Percentiles rank a stretch among this genome's conserved stretches.
These are phyloP conservation scores for Triticum monococcum DNA, from an alignment of 176 grass and related monocot genomes.

Conservation along the genomic window DNA sequence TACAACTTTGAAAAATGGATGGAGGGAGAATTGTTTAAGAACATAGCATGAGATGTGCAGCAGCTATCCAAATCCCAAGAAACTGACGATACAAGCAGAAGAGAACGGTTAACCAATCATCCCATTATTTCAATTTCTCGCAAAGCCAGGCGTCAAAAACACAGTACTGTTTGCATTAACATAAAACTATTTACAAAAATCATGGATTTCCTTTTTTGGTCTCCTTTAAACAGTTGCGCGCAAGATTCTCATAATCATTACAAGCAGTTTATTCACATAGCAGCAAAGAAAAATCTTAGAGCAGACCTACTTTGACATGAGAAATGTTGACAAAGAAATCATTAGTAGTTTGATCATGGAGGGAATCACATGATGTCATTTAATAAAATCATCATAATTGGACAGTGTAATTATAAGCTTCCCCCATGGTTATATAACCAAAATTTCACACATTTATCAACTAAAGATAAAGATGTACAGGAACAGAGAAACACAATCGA, in stretches of 20 bases:
- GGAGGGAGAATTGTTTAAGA: not conserved
- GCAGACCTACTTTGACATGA: not conserved
- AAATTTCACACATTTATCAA: too few species aligned
- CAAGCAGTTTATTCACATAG: not conserved
- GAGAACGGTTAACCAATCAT: not conserved
- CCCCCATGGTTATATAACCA: too few species aligned
- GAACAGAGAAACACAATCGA: too few species aligned
- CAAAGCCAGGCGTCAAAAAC: not conserved
- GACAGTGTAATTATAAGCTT: not conserved
- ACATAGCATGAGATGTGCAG: not conserved
- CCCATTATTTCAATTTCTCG: not conserved
- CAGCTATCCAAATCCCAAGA: not conserved
- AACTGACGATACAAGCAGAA: not conserved
- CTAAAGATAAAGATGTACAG: too few species aligned
- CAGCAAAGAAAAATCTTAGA: not conserved
- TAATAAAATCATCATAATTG: slow-evolving; percentile 1
- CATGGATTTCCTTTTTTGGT: not conserved
- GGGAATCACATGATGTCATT: slow-evolving; percentile 5
- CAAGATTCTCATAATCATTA: not conserved
- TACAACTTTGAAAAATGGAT: not conserved
- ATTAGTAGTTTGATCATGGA: not conserved
- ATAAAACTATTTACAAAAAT: slow-evolving; percentile 1
- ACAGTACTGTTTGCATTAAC: not conserved
- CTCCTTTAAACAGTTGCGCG: not conserved
- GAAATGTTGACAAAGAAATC: not conserved